Conservation (phyloP, 202 grass and related monocot genomes). For the Alloteropsis angusta region DNA sequence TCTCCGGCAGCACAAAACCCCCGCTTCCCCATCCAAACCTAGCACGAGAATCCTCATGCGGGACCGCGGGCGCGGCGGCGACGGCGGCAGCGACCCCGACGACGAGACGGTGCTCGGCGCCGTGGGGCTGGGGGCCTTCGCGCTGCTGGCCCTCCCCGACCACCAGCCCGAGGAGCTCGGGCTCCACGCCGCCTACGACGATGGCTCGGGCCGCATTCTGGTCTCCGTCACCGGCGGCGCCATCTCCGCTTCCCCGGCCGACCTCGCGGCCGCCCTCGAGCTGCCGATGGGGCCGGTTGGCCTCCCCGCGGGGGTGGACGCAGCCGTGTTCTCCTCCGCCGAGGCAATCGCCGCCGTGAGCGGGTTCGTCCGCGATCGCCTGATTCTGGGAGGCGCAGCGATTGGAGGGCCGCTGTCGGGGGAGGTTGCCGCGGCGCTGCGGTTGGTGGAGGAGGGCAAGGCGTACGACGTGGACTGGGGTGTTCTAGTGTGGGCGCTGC, state of each 20-base stretch:
- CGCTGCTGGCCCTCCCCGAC: slow-evolving; percentile 8
- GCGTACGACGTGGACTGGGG: slow-evolving; percentile 30
- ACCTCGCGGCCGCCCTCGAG: slow-evolving; percentile 22
- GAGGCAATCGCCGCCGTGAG: slow-evolving; percentile 31
- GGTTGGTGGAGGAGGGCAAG: slow-evolving; percentile 30
- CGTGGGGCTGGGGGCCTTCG: slow-evolving; percentile 19
- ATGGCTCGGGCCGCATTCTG: not conserved
- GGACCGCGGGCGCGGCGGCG: not conserved
- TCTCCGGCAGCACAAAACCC: slow-evolving; percentile 7
- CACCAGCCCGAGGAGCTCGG: not conserved
- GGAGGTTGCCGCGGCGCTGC: slow-evolving; percentile 23
- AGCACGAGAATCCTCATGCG: not conserved
- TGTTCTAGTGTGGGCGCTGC: slow-evolving; percentile 17
- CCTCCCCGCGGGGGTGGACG: not conserved
- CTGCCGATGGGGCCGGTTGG: not conserved
- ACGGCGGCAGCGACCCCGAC: not conserved
- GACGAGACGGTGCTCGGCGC: not conserved
- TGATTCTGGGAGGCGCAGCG: slow-evolving; percentile 16
- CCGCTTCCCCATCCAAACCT: not conserved
- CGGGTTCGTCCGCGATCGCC: slow-evolving; percentile 16
- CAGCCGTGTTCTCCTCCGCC: not conserved
- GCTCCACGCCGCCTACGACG: slow-evolving; percentile 15
- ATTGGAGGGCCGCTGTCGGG: not conserved
- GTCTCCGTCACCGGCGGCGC: not conserved
- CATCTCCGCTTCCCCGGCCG: not conserved